phyloP scores from a whole-genome alignment of 352 stramenopile species.

The Phytophthora brassicae region DNA sequence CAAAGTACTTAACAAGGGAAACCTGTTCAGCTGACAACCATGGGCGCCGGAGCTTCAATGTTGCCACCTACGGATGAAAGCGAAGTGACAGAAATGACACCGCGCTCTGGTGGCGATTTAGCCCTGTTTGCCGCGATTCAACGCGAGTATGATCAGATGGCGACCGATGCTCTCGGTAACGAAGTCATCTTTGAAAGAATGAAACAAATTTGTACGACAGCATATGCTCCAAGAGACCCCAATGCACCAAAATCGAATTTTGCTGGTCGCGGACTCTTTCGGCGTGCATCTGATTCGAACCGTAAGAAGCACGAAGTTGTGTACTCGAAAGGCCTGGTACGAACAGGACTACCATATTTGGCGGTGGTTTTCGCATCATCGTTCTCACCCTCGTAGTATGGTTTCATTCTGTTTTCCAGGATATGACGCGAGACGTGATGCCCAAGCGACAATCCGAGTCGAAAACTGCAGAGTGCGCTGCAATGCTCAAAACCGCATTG shows the following conservation, averaged over 20 bases:
- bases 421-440: conserved; percentile 39
- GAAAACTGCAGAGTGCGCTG: conserved; percentile 51
- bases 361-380: neutral
- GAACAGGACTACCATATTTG: neutral
- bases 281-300: conserved; percentile 54
- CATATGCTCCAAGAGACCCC: conserved; percentile 43
- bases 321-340: conserved; percentile 72
- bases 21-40: conserved; percentile 16
- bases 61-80: conserved; percentile 17
- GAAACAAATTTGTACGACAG: conserved; percentile 57
- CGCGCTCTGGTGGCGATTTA: conserved; percentile 29
- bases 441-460: conserved; percentile 58
- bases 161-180: conserved; percentile 47
- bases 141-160: conserved; percentile 69
- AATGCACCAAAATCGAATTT: conserved; percentile 31
- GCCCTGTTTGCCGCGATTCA: conserved; percentile 59
- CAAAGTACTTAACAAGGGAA: neutral
- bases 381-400: neutral
- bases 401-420: conserved; percentile 22
- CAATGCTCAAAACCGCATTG: conserved; percentile 58
- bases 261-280: conserved; percentile 43
- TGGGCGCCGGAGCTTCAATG: conserved; percentile 48
- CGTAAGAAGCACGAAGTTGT: conserved; percentile 74
- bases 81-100: conserved; percentile 16
- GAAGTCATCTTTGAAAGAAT: conserved; percentile 79